Conservation (phyloP, 2,329 filamentous ascomycete genomes). For the Stemphylium vesicarium region DNA sequence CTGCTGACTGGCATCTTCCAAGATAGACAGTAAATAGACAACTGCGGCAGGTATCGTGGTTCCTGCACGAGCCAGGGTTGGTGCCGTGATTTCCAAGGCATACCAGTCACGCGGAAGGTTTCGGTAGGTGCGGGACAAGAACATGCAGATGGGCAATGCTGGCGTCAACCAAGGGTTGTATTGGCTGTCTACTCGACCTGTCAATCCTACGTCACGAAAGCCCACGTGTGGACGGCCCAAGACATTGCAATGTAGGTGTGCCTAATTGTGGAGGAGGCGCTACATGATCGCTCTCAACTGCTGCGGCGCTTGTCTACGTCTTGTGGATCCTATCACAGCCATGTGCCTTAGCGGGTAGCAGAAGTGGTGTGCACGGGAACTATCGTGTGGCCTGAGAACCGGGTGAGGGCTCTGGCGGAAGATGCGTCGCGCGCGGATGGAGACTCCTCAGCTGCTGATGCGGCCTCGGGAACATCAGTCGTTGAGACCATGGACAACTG, state of each 20-base stretch:
- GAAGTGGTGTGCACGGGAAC: conserved; percentile 16
- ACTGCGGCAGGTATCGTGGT: background rate
- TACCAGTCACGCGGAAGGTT: conserved; percentile 26
- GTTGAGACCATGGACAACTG: too few species aligned
- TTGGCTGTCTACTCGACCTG: conserved; percentile 9
- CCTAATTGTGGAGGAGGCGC: conserved; percentile 13
- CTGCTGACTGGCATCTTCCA: background rate
- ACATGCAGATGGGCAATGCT: conserved; percentile 11
- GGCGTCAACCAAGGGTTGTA: conserved; percentile 1
- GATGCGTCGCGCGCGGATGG: too few species aligned
- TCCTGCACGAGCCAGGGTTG: conserved; percentile 12
- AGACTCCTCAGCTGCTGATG: too few species aligned
- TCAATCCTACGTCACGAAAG: conserved; percentile 20
- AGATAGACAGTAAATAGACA: background rate
- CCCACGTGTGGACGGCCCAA: conserved; percentile 2
- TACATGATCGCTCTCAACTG: background rate
- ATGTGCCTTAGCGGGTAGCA: conserved; percentile 8
- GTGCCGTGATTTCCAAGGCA: conserved; percentile 9
- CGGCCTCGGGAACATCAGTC: too few species aligned
- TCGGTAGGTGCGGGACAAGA: conserved; percentile 18
- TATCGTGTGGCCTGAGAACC: conserved; percentile 4
- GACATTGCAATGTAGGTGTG: conserved; percentile 8
- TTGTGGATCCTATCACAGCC: conserved; percentile 3
- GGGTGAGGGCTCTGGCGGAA: background rate
- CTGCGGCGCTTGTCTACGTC: conserved; percentile 6